Conservation (phyloP, 176 grass and related monocot genomes). For the Hordeum vulgare region MorexV3_pseudomolecules_assembly NC_058522.1:344974033-344974532, state of each 20-base stretch:
- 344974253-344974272: not conserved
- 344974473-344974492: conserved; percentile 63
- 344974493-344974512: conserved; percentile 74
- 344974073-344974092: not conserved
- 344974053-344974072: not conserved
- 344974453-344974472: conserved; percentile 94
- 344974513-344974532: conserved; percentile 60
- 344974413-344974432: conserved; percentile 72
- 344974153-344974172: not conserved
- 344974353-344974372: conserved; percentile 53
- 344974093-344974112: not conserved
- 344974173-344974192: not conserved
- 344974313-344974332: not conserved
- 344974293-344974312: not conserved
- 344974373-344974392: conserved; percentile 90
- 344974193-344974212: not conserved
- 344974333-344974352: not conserved
- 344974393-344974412: conserved; percentile 65
- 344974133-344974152: not conserved
- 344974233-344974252: not conserved
- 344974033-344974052: not conserved
- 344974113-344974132: not conserved
- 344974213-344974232: not conserved
- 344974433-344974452: conserved; percentile 89
- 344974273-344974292: conserved; percentile 8